Evolutionary conservation across 78 protist genomes (phyloP), one percentile per base, ranked within the genome.

Genomic region (Thecamonas trahens): DNA sequence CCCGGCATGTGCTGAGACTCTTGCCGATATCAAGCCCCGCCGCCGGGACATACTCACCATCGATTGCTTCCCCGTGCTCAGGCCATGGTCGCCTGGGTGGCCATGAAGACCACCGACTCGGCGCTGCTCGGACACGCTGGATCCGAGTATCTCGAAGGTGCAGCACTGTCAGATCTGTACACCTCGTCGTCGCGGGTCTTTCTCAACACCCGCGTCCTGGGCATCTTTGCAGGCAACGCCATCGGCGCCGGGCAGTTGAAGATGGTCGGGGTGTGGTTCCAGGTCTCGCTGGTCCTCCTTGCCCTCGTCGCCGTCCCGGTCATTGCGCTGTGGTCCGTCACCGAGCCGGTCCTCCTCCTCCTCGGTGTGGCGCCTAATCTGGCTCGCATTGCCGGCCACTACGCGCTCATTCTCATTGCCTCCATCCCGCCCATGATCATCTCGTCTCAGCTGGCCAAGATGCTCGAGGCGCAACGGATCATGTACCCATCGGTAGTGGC

Each of bases 61-160:
- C n/a, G n/a, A n/a, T n/a, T n/a, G n/a, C n/a, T n/a, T n/a, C n/a
- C n/a, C n/a, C n/a, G n/a, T n/a, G n/a, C n/a, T n/a, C n/a, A n/a
- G n/a, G n/a, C n/a, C n/a, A n/a, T n/a, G n/a, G n/a, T n/a, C 47
- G 66, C 40, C 26, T 67, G 72, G 72, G 59, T 34, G 8, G 59
- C 8, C 2, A 45, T 67, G 72, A 67, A 67, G 59, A 35, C 38
- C 22, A 67, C 72, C 1, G 72, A 67, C 49, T 49, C 54, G 8
- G 72, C 72, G 31, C 35, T 67, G 35, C 61, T 67, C 11, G 72
- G 72, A 1, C 71, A 50, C 39, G 49, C 20, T 14, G 72, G 72
- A 2, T n/a, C 72, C 34, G n/a, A 50, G 22, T 45, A 45, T 37
- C 61, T 67, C 26, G 60, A 1, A 20, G 72, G 60, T 32, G 11